Conservation (phyloP, 2,329 filamentous ascomycete genomes). For the Aspergillus sclerotialis region DNA sequence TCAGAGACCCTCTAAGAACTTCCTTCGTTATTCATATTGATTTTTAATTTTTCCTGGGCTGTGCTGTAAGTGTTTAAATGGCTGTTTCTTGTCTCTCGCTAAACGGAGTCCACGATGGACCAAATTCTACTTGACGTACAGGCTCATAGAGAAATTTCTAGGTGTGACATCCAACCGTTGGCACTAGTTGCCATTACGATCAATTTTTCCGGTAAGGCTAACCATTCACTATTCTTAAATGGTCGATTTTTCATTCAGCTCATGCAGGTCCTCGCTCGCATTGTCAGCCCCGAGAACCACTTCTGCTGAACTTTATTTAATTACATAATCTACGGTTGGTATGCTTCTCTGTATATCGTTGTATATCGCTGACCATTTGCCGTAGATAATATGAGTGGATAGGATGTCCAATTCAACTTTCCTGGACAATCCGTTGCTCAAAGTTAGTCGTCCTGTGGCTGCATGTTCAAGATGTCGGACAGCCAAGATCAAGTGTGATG, state of each 20-base stretch:
- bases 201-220: slow-evolving; percentile 4
- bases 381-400: slow-evolving; percentile 16
- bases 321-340: slow-evolving; percentile 1
- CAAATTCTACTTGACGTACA: too few species aligned
- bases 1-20: too few species aligned
- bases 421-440: slow-evolving; percentile 34
- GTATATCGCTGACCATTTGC: background rate
- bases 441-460: slow-evolving; percentile 69
- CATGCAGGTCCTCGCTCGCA: slow-evolving; percentile 5
- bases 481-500: slow-evolving; percentile 97
- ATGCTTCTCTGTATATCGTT: background rate
- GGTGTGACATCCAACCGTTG: background rate
- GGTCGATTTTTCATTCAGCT: slow-evolving; percentile 3
- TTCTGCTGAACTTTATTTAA: background rate
- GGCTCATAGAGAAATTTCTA: too few species aligned
- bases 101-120: too few species aligned
- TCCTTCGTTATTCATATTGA: too few species aligned
- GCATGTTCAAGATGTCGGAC: slow-evolving; percentile 77
- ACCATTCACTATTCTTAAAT: background rate
- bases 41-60: too few species aligned
- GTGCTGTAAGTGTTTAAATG: too few species aligned
- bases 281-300: background rate
- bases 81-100: too few species aligned
- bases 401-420: slow-evolving; percentile 29
- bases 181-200: background rate